Percentiles rank a stretch among this genome's conserved stretches.
These are phyloP conservation scores for Trichomonas tenax DNA, from an alignment of 208 protist genomes.

Conservation along the genomic window DNA sequence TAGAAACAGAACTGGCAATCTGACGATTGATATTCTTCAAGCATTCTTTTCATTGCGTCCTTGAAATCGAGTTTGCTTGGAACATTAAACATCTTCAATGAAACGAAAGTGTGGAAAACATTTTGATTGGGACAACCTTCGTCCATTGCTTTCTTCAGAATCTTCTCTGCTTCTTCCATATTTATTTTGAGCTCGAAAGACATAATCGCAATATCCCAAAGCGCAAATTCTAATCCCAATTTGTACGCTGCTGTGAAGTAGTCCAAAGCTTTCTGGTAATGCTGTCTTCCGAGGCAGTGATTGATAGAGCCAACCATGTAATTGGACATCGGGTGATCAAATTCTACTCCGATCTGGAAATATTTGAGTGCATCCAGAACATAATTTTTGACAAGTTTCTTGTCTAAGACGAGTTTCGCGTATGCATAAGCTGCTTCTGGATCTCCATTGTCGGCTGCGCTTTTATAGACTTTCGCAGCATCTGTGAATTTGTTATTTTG, in stretches of 20 bases:
- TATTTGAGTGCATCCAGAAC: not conserved
- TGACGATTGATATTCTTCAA: too few relatives aligned
- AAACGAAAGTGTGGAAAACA: too few relatives aligned
- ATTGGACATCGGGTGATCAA: not conserved
- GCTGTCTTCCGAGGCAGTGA: not conserved
- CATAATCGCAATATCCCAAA: not conserved
- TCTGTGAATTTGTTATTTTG: not conserved
- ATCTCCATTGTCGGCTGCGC: not conserved
- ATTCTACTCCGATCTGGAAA: not conserved
- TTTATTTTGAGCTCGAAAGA: not conserved
- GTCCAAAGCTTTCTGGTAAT: not conserved
- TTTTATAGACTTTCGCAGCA: not conserved
- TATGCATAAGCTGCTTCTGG: not conserved
- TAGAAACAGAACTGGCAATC: too few relatives aligned
- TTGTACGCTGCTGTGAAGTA: not conserved
- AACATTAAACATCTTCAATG: too few relatives aligned
- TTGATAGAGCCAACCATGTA: not conserved
- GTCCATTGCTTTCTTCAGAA: not conserved
- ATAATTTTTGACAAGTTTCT: not conserved
- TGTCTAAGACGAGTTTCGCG: not conserved
- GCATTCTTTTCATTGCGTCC: too few relatives aligned
- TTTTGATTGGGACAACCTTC: not conserved
- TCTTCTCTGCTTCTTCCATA: not conserved
- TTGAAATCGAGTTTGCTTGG: too few relatives aligned
- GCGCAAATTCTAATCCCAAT: not conserved